phyloP scores from a whole-genome alignment of 2,329 filamentous ascomycete species.

The Trichoderma sp. region DNA sequence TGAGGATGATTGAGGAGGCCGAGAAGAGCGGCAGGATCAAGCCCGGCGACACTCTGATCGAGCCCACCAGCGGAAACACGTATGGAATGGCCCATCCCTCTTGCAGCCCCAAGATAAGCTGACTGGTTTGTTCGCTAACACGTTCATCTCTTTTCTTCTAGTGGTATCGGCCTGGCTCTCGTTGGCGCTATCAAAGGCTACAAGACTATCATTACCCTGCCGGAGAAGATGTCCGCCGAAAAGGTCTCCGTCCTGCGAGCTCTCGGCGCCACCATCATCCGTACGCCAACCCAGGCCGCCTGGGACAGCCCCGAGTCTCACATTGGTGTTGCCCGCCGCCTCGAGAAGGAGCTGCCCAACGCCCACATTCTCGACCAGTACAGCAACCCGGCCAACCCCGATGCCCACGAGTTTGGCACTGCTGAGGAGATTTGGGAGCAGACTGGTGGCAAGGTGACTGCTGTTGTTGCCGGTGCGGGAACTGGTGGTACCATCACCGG shows the following conservation, averaged over 20 bases:
- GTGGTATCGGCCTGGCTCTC: slow-evolving; percentile 87
- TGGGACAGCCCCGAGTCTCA: slow-evolving; percentile 94
- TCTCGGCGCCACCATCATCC: slow-evolving; percentile 93
- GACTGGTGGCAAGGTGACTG: slow-evolving; percentile 77
- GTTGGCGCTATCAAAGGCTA: slow-evolving; percentile 96
- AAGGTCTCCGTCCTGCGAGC: slow-evolving; percentile 95
- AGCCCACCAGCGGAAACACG: slow-evolving; percentile 97
- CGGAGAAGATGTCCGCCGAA: slow-evolving; percentile 98
- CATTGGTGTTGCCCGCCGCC: slow-evolving; percentile 85
- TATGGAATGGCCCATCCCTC: slow-evolving; percentile 26
- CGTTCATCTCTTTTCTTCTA: slow-evolving; percentile 26
- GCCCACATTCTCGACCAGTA: slow-evolving; percentile 98
- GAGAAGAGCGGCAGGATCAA: slow-evolving; percentile 91
- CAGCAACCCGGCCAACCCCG: slow-evolving; percentile 83
- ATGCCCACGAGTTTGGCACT: slow-evolving; percentile 90
- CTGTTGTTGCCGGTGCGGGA: slow-evolving; percentile 85
- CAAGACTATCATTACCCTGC: slow-evolving; percentile 96
- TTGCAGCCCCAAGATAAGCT: slow-evolving; percentile 22
- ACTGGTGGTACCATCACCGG: slow-evolving; percentile 96
- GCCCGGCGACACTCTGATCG: slow-evolving; percentile 94
- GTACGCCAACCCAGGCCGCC: slow-evolving; percentile 92
- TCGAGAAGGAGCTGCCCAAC: slow-evolving; percentile 95
- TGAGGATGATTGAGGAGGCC: slow-evolving; percentile 96
- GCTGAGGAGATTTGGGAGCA: slow-evolving; percentile 96
- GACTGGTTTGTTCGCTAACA: slow-evolving; percentile 27